Evolutionary conservation across 2,329 filamentous ascomycete genomes (phyloP).

Genomic region (Botryotinia convoluta): DNA sequence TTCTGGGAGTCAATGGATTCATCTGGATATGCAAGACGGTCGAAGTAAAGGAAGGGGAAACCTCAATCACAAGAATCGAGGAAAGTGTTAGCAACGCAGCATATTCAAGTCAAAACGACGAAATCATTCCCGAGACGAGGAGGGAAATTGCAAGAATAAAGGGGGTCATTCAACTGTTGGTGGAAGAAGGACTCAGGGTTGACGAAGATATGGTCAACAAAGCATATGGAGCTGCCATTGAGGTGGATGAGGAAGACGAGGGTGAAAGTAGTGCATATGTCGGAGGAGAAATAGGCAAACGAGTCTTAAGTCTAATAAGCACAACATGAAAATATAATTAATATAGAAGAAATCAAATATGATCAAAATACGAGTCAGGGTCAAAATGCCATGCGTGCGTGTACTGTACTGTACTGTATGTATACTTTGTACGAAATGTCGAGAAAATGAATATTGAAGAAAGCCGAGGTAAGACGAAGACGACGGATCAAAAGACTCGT

Average conservation of each 20-base stretch:
- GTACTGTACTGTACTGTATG: background rate
- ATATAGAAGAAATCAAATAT: background rate
- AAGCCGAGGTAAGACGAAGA: background rate
- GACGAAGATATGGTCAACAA: slow-evolving; percentile 85
- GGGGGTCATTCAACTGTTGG: slow-evolving; percentile 77
- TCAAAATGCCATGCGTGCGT: background rate
- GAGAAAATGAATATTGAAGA: too few species aligned
- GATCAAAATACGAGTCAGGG: background rate
- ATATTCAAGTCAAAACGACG: slow-evolving; percentile 94
- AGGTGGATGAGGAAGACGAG: slow-evolving; percentile 61
- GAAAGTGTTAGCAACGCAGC: slow-evolving; percentile 81
- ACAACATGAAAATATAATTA: slow-evolving; percentile 23
- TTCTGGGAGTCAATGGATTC: slow-evolving; percentile 94
- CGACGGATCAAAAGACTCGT: background rate
- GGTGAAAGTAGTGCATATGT: slow-evolving; percentile 58
- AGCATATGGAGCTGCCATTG: slow-evolving; percentile 78
- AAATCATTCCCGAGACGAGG: slow-evolving; percentile 72
- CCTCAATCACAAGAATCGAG: slow-evolving; percentile 78
- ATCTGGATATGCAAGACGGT: slow-evolving; percentile 91
- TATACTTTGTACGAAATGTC: background rate
- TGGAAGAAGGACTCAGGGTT: slow-evolving; percentile 77
- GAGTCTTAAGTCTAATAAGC: slow-evolving; percentile 36
- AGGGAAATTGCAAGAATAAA: slow-evolving; percentile 83
- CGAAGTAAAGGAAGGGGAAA: slow-evolving; percentile 51
- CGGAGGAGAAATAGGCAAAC: slow-evolving; percentile 45